phyloP scores from a whole-genome alignment of 2,329 filamentous ascomycete genomes.

The Trichoderma sp. region DNA sequence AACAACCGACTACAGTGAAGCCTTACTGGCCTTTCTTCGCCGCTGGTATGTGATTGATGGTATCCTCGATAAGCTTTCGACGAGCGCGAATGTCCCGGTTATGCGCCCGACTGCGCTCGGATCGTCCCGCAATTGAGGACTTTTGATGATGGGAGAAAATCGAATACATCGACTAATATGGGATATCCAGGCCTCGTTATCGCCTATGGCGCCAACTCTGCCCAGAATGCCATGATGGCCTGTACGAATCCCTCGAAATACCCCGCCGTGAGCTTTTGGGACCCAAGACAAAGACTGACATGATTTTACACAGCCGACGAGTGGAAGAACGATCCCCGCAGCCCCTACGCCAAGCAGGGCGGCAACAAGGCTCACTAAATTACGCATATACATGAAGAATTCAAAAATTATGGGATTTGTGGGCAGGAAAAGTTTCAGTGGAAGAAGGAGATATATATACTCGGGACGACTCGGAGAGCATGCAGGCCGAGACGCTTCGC shows the following conservation, averaged over 20 bases:
- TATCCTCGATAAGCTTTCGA: background rate
- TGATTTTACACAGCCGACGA: constrained; percentile 68
- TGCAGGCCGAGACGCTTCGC: constrained; percentile 6
- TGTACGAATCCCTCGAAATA: constrained; percentile 54
- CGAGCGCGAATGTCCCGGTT: background rate
- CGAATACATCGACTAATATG: constrained; percentile 27
- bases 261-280: background rate
- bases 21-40: constrained; percentile 92
- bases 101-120: constrained; percentile 9
- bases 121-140: constrained; percentile 9
- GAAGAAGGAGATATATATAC: constrained; percentile 34
- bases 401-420: constrained; percentile 15
- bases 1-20: constrained; percentile 62
- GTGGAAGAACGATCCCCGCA: constrained; percentile 96
- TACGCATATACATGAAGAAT: background rate
- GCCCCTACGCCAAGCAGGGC: constrained; percentile 60
- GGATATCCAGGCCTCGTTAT: constrained; percentile 70
- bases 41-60: constrained; percentile 70
- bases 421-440: constrained; percentile 30
- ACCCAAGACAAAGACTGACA: constrained; percentile 30
- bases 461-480: constrained; percentile 33
- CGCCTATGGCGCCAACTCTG: constrained; percentile 87
- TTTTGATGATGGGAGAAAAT: constrained; percentile 7
- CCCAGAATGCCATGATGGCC: constrained; percentile 73
- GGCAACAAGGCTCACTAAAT: constrained; percentile 48